Percentiles rank a stretch among this genome's conserved stretches.
Conservation (phyloP, 495 filamentous ascomycete species). For the Recurvomyces mirabilis region DNA sequence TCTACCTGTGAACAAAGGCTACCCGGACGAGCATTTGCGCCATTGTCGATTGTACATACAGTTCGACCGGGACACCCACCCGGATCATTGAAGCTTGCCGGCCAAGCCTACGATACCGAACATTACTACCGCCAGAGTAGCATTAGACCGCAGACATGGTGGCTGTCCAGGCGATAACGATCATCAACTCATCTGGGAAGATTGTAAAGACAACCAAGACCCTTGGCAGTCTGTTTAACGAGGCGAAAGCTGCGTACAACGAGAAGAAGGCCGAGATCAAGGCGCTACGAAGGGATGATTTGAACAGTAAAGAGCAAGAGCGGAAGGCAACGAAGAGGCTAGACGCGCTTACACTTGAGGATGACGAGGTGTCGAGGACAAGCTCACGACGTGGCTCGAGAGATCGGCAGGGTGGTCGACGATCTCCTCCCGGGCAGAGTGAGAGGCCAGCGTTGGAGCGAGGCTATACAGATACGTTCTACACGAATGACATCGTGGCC, state of each 20-base stretch:
- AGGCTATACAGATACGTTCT: conserved; percentile 28
- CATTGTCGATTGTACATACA: too few species aligned
- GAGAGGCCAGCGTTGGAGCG: conserved; percentile 9
- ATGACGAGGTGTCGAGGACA: conserved; percentile 33
- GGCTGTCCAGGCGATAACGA: conserved; percentile 61
- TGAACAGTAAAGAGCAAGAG: conserved; percentile 32
- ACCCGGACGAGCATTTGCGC: too few species aligned
- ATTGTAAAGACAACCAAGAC: conserved; percentile 60
- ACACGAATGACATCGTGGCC: conserved; percentile 24
- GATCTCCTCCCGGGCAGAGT: neutral
- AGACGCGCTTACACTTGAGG: conserved; percentile 40
- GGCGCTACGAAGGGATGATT: conserved; percentile 49
- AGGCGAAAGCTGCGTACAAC: conserved; percentile 73
- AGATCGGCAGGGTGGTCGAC: conserved; percentile 4
- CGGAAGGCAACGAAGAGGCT: conserved; percentile 40
- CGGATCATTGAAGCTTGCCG: too few species aligned
- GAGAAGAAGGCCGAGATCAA: conserved; percentile 70
- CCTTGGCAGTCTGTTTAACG: conserved; percentile 67
- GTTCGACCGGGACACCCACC: too few species aligned
- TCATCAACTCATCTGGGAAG: conserved; percentile 87
- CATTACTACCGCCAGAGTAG: neutral
- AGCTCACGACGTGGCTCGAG: conserved; percentile 33
- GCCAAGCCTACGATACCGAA: neutral
- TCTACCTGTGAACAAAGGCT: too few species aligned
- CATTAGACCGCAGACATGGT: conserved; percentile 14